Percentiles rank a stretch among this genome's conserved stretches.
Evolutionary conservation across 192 early-diverging fungal genomes (phyloP).

Genomic region (Coemansia reversa): DNA sequence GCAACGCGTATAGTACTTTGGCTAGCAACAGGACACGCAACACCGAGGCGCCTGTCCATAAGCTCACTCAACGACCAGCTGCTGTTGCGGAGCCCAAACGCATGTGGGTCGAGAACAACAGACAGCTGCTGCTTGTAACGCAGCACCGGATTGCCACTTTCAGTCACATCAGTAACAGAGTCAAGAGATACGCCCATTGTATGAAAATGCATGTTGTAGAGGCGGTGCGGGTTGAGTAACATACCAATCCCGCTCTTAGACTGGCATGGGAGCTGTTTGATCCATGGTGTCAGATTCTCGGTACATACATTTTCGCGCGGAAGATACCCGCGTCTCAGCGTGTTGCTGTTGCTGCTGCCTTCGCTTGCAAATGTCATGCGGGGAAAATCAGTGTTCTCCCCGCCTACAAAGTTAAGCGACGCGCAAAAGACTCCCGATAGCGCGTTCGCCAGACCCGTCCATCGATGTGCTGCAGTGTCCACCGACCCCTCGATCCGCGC

Average conservation of each 20-base stretch:
- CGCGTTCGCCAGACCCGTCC: conserved; percentile 87
- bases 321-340: conserved; percentile 73
- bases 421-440: conserved; percentile 94
- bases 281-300: conserved; percentile 97
- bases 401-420: conserved; percentile 92
- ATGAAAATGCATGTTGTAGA: conserved; percentile 90
- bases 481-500: conserved; percentile 59
- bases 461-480: conserved; percentile 60
- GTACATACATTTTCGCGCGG: conserved; percentile 96
- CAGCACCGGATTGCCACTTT: conserved; percentile 55
- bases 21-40: conserved; percentile 55
- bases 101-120: conserved; percentile 73
- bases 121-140: conserved; percentile 73
- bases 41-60: conserved; percentile 49
- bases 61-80: conserved; percentile 51
- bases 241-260: conserved; percentile 84
- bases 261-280: conserved; percentile 94
- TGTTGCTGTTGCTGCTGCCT: neutral
- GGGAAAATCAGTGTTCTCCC: conserved; percentile 65
- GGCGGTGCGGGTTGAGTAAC: conserved; percentile 85
- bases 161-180: conserved; percentile 54
- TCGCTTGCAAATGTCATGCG: conserved; percentile 47
- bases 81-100: conserved; percentile 22
- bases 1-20: conserved; percentile 44
- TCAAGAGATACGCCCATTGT: conserved; percentile 79